Percentiles rank a stretch among this genome's conserved stretches.
Conservation (phyloP, 2,329 filamentous ascomycete species). For the Epichloe gansuensis region DNA sequence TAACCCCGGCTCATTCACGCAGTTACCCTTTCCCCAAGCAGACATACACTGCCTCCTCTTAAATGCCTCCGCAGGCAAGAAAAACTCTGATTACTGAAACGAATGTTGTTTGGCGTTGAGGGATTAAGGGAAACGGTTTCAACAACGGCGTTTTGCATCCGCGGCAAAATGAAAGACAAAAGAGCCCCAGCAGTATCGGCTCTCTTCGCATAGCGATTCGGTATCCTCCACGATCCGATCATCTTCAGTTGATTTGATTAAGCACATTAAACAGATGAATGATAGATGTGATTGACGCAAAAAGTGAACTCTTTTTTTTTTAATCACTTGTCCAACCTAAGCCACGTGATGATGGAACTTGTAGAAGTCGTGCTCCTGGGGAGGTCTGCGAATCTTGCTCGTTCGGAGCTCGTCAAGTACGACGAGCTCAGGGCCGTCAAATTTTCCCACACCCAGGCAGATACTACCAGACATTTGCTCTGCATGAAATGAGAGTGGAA, state of each 20-base stretch:
- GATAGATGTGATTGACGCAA: slow-evolving; percentile 2
- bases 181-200: slow-evolving; percentile 14
- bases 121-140: slow-evolving; percentile 34
- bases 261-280: slow-evolving; percentile 1
- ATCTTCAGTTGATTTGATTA: slow-evolving; percentile 1
- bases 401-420: not conserved
- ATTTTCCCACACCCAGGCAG: not conserved
- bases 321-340: not conserved
- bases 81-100: slow-evolving; percentile 6
- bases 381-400: not conserved
- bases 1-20: slow-evolving; percentile 7
- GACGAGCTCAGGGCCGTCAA: not conserved
- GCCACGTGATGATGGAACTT: not conserved
- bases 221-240: slow-evolving; percentile 31
- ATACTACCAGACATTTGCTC: not conserved
- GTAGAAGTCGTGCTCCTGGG: not conserved
- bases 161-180: slow-evolving; percentile 10
- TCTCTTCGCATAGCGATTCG: slow-evolving; percentile 22
- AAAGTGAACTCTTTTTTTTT: not conserved
- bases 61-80: slow-evolving; percentile 12
- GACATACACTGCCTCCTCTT: slow-evolving; percentile 46
- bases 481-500: not conserved
- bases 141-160: slow-evolving; percentile 39
- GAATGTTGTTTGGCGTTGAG: slow-evolving; percentile 30
- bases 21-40: slow-evolving; percentile 79